Conservation (phyloP, 768 basidiomycete species). For the Mycena vitilis region DNA sequence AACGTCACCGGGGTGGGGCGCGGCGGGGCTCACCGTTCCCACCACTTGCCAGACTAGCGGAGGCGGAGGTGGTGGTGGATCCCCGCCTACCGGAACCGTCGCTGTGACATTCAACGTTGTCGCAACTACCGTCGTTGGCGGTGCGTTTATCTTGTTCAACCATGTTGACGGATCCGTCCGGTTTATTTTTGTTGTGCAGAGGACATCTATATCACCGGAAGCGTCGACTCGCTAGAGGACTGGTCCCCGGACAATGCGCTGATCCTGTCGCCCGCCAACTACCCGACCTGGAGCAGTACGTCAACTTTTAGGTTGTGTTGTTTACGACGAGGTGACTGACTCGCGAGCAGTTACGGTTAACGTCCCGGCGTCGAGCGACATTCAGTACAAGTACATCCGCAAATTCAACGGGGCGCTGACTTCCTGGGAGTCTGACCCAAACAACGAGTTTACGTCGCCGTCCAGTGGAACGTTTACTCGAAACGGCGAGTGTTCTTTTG, state of each 20-base stretch:
- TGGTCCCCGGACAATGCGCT: conserved; percentile 73
- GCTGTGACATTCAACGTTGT: conserved; percentile 68
- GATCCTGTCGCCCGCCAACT: conserved; percentile 62
- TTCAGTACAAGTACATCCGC: conserved; percentile 82
- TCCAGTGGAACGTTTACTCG: conserved; percentile 50
- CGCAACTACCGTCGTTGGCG: conserved; percentile 69
- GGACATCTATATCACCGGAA: conserved; percentile 76
- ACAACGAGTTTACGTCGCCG: conserved; percentile 64
- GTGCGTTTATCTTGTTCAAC: conserved; percentile 47
- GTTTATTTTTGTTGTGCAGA: conserved; percentile 51
- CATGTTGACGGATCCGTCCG: neutral
- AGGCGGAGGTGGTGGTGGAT: conserved; percentile 35
- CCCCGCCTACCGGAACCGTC: conserved; percentile 35
- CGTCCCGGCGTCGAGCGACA: conserved; percentile 61
- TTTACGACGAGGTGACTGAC: neutral
- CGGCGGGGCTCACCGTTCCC: conserved; percentile 63
- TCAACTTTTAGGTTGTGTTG: conserved; percentile 20
- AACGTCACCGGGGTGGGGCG: conserved; percentile 72
- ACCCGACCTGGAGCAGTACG: conserved; percentile 79
- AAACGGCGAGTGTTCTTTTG: conserved; percentile 30
- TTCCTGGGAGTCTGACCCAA: conserved; percentile 77
- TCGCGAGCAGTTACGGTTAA: conserved; percentile 65
- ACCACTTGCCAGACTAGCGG: conserved; percentile 52
- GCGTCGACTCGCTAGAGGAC: conserved; percentile 62
- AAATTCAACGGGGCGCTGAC: conserved; percentile 63